These are phyloP conservation scores for Pichia paraexigua DNA, from an alignment of 805 yeast genomes.

Conservation along the genomic window DNA sequence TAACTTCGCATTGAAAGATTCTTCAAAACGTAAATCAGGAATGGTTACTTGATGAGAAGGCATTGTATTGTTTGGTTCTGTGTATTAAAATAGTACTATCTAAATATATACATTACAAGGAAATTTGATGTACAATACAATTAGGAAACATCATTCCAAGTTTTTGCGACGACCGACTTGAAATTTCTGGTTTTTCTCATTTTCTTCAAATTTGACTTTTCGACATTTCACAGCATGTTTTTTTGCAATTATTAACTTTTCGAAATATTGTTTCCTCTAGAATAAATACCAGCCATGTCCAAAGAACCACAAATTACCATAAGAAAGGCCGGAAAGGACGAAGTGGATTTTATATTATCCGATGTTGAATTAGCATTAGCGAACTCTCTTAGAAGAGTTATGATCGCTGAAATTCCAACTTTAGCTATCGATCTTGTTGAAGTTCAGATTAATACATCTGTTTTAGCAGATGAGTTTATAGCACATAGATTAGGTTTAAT, in stretches of 20 bases:
- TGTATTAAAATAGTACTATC: too few relatives aligned
- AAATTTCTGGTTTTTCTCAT: not conserved
- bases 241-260: not conserved
- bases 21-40: slow-evolving; percentile 65
- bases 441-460: slow-evolving; percentile 86
- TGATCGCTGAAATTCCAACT: slow-evolving; percentile 96
- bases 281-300: slow-evolving; percentile 5
- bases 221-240: not conserved
- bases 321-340: slow-evolving; percentile 76
- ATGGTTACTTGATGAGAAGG: slow-evolving; percentile 16
- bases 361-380: slow-evolving; percentile 88
- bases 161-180: not conserved
- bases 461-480: slow-evolving; percentile 92
- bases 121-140: too few relatives aligned
- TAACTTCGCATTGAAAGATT: slow-evolving; percentile 43
- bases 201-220: not conserved
- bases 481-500: slow-evolving; percentile 90
- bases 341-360: slow-evolving; percentile 81
- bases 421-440: slow-evolving; percentile 94
- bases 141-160: not conserved
- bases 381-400: slow-evolving; percentile 82
- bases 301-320: slow-evolving; percentile 78
- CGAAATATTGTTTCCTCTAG: too few relatives aligned
- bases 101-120: too few relatives aligned
- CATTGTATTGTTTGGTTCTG: not conserved